A percentile compares a stretch with the other conserved stretches of the same genome.
Evolutionary conservation across 176 grass and related monocot species (phyloP).

Genomic region (Oryza glaberrima): DNA sequence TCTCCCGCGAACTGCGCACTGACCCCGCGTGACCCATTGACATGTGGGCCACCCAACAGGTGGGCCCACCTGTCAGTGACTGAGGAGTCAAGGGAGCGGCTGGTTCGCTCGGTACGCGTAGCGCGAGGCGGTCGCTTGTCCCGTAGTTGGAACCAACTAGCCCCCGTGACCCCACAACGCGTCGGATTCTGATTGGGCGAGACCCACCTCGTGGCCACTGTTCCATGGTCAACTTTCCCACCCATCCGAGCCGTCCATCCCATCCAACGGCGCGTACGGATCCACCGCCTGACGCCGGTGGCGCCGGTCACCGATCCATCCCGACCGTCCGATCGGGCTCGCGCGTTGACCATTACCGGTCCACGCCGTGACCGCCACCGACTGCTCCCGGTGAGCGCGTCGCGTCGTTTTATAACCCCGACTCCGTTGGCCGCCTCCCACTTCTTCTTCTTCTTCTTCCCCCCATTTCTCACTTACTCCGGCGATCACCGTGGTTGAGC

Average conservation of each 20-base stretch:
- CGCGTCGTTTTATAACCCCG: slow-evolving; percentile 26
- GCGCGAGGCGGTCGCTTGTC: not conserved
- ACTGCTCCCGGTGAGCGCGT: not conserved
- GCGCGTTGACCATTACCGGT: not conserved
- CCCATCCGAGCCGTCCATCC: slow-evolving; percentile 22
- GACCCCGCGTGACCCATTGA: not conserved
- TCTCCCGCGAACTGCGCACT: not conserved
- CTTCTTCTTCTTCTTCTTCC: not conserved
- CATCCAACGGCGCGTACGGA: not conserved
- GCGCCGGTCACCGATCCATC: not conserved
- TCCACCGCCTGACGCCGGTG: not conserved
- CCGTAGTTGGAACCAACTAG: slow-evolving; percentile 21
- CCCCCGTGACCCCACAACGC: slow-evolving; percentile 29
- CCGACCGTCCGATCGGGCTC: not conserved
- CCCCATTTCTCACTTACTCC: not conserved
- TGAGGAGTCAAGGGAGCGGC: accelerated
- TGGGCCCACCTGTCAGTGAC: not conserved
- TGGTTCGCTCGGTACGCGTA: not conserved
- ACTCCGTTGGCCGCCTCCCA: not conserved
- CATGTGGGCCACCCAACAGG: not conserved
- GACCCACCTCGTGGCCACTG: not conserved
- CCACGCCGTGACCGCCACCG: not conserved
- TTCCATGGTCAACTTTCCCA: slow-evolving; percentile 35
- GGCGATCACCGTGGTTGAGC: slow-evolving; percentile 24
- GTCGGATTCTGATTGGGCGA: not conserved